A percentile compares a stretch with the other conserved stretches of the same genome.
These are phyloP conservation scores for Emergomyces orientalis DNA, from an alignment of 2,329 filamentous ascomycete genomes.

Conservation along the genomic window DNA sequence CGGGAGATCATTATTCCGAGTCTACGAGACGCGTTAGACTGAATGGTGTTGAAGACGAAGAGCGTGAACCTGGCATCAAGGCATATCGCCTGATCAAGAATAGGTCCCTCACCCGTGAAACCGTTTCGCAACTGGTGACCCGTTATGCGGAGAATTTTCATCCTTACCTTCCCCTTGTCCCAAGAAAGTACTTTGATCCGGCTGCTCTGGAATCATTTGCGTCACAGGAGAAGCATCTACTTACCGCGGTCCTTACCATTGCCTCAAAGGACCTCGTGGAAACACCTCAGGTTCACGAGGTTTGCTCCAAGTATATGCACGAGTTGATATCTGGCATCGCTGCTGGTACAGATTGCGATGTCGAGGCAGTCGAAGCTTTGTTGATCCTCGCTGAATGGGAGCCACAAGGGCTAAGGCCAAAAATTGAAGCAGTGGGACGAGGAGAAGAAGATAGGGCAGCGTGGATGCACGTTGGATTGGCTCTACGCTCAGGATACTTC, in stretches of 20 bases:
- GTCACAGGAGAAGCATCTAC: conserved; percentile 54
- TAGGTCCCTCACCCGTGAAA: conserved; percentile 40
- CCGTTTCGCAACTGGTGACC: conserved; percentile 44
- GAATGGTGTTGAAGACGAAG: conserved; percentile 21
- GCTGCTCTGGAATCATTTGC: conserved; percentile 47
- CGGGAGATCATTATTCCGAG: conserved; percentile 19
- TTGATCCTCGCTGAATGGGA: conserved; percentile 65
- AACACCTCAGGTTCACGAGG: conserved; percentile 53
- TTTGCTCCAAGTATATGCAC: conserved; percentile 62
- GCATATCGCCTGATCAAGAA: conserved; percentile 38
- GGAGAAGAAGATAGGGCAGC: conserved; percentile 66
- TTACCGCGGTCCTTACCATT: conserved; percentile 62
- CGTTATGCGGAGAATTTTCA: conserved; percentile 59
- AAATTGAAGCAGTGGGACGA: conserved; percentile 55
- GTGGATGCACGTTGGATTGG: conserved; percentile 68
- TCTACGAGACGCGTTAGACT: conserved; percentile 21
- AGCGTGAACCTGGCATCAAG: conserved; percentile 28
- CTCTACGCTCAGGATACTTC: conserved; percentile 60
- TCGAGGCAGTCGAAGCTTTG: conserved; percentile 62
- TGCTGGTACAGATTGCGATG: conserved; percentile 56
- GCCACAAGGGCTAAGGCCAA: conserved; percentile 52
- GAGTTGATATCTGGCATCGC: conserved; percentile 57
- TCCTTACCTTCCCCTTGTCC: conserved; percentile 60
- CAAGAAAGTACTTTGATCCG: conserved; percentile 49
- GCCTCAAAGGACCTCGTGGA: conserved; percentile 61